These are phyloP conservation scores for Naganishia albida DNA, from an alignment of 1,284 basidiomycete species.

Conservation along the genomic window DNA sequence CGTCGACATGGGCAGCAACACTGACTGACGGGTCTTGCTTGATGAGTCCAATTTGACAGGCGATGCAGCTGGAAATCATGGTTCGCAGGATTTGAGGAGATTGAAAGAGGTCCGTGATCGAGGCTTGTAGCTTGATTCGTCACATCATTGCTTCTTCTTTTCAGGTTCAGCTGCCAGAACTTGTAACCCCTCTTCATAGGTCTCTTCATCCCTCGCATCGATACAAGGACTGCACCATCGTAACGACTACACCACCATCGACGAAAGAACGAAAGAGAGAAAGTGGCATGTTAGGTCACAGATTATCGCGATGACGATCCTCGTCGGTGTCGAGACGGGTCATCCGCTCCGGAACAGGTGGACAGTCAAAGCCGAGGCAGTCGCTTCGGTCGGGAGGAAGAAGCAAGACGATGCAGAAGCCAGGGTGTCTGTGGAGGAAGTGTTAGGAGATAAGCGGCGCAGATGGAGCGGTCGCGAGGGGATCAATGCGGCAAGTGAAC, in stretches of 20 bases:
- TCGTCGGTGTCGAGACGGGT: neutral
- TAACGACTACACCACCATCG: neutral
- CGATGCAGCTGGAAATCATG: too few species aligned
- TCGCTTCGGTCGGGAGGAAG: neutral
- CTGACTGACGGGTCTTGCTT: too few species aligned
- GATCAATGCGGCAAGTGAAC: neutral
- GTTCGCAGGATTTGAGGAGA: too few species aligned
- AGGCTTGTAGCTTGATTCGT: too few species aligned
- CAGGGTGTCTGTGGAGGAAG: neutral
- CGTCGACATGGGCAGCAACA: too few species aligned
- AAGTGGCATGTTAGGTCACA: neutral
- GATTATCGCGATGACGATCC: neutral
- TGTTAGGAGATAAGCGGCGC: neutral
- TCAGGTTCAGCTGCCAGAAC: too few species aligned
- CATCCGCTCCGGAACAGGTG: slow-evolving; percentile 2
- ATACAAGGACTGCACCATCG: too few species aligned
- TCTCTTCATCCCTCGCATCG: too few species aligned
- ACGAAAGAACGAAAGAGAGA: neutral
- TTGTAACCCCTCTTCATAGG: neutral
- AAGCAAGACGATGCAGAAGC: neutral
- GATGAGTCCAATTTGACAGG: too few species aligned
- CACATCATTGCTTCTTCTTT: neutral
- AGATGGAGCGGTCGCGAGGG: neutral
- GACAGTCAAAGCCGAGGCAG: neutral
- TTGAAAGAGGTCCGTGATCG: too few species aligned